phyloP scores from a whole-genome alignment of 2,329 filamentous ascomycete species.

The Aureobasidium sp. region DNA sequence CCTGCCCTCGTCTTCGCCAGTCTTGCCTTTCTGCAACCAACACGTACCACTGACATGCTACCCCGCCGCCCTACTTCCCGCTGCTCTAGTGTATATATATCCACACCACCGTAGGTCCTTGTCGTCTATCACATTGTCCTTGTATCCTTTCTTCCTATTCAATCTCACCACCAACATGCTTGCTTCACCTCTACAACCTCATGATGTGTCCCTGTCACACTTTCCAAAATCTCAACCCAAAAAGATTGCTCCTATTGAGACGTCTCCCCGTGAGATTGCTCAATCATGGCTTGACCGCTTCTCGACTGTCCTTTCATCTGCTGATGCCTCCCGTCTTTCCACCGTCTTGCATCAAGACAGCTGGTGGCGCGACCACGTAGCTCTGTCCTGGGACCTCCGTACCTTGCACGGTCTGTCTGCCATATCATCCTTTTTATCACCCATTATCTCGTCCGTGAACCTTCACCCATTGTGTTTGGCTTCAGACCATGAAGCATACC shows the following conservation, averaged over 20 bases:
- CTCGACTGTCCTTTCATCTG: slow-evolving; percentile 21
- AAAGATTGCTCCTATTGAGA: neutral
- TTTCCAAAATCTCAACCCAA: neutral
- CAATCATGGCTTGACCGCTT: slow-evolving; percentile 28
- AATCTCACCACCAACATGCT: slow-evolving; percentile 4
- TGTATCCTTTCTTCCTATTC: neutral
- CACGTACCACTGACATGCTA: neutral
- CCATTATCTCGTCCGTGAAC: slow-evolving; percentile 32
- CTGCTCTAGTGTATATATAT: neutral
- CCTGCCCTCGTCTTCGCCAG: neutral
- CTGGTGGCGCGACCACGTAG: slow-evolving; percentile 55
- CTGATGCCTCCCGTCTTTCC: slow-evolving; percentile 19
- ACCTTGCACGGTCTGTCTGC: slow-evolving; percentile 41
- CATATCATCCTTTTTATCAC: slow-evolving; percentile 36
- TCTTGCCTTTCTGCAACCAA: neutral
- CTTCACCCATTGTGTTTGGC: slow-evolving; percentile 35
- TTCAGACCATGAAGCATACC: slow-evolving; percentile 39
- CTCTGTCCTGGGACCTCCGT: slow-evolving; percentile 50
- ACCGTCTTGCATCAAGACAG: slow-evolving; percentile 40
- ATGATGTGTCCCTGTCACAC: neutral
- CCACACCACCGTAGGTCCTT: neutral
- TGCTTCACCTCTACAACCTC: neutral
- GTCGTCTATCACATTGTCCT: neutral
- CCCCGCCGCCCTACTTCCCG: slow-evolving; percentile 2
- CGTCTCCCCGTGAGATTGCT: slow-evolving; percentile 22